Evolutionary conservation across 805 yeast species (phyloP).

Genomic region (Nakazawaea peltata): DNA sequence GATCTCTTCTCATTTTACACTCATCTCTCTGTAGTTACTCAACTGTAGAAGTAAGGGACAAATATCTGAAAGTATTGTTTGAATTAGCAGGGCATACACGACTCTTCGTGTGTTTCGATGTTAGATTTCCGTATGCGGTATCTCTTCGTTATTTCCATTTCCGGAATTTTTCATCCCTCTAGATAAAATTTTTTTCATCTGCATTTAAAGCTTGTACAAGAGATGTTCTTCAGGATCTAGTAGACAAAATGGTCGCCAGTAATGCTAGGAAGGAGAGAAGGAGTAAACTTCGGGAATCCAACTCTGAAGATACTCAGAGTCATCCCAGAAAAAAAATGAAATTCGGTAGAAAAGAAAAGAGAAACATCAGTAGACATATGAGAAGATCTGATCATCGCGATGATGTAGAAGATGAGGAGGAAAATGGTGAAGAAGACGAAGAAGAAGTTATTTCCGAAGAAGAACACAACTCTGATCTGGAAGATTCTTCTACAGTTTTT

Average conservation of each 20-base stretch:
- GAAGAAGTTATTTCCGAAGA: constrained; percentile 12
- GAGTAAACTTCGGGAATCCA: constrained; percentile 1
- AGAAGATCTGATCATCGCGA: constrained; percentile 24
- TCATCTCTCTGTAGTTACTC: no score
- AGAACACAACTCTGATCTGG: constrained; percentile 14
- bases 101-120: no score
- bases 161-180: no score
- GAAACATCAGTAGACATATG: constrained; percentile 52
- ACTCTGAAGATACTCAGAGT: neutral
- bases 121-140: no score
- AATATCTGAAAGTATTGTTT: no score
- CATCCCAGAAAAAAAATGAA: constrained; percentile 17
- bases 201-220: no score
- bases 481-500: constrained; percentile 15
- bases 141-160: no score
- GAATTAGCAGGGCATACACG: no score
- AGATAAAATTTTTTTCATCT: no score
- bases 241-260: constrained; percentile 14
- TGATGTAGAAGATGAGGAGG: constrained; percentile 10
- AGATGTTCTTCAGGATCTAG: neutral
- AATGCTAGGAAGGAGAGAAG: constrained; percentile 13
- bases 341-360: constrained; percentile 53
- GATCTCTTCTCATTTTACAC: no score
- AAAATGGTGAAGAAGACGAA: constrained; percentile 14
- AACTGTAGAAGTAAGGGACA: no score